Evolutionary conservation across 2,329 filamentous ascomycete species (phyloP).

Genomic region (Aspergillus ustus): DNA sequence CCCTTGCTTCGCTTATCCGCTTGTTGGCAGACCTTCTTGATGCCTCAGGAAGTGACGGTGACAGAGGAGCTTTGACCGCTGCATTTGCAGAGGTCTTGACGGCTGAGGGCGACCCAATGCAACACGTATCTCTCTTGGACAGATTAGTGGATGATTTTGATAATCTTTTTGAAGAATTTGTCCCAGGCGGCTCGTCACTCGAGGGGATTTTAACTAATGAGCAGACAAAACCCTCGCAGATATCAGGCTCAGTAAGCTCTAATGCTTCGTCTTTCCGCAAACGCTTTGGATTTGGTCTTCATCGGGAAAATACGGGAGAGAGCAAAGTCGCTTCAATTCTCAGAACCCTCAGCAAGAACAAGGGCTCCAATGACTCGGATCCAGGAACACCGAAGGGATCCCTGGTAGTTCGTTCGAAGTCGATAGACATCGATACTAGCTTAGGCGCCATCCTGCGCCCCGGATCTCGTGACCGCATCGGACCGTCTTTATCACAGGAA

Average conservation of each 20-base stretch:
- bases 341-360: conserved; percentile 84
- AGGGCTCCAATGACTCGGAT: conserved; percentile 66
- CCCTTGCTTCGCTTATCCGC: conserved; percentile 82
- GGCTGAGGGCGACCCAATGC: conserved; percentile 73
- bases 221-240: conserved; percentile 63
- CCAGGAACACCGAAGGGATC: conserved; percentile 70
- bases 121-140: conserved; percentile 88
- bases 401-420: conserved; percentile 70
- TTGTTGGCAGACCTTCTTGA: conserved; percentile 86
- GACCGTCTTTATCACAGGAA: conserved; percentile 55
- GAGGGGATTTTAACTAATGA: conserved; percentile 56
- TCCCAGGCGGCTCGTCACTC: conserved; percentile 50
- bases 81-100: conserved; percentile 89
- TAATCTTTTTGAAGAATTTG: conserved; percentile 75
- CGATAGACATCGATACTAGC: conserved; percentile 70
- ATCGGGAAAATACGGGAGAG: conserved; percentile 75
- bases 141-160: conserved; percentile 88
- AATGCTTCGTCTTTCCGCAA: conserved; percentile 84
- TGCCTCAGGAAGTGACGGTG: conserved; percentile 87
- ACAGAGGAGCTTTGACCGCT: conserved; percentile 83
- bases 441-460: conserved; percentile 55
- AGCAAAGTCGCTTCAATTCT: conserved; percentile 78
- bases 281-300: conserved; percentile 80
- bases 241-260: conserved; percentile 77
- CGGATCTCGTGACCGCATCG: conserved; percentile 59